phyloP scores from a whole-genome alignment of 1,284 basidiomycete species.

The Trichosporon sp. region DNA sequence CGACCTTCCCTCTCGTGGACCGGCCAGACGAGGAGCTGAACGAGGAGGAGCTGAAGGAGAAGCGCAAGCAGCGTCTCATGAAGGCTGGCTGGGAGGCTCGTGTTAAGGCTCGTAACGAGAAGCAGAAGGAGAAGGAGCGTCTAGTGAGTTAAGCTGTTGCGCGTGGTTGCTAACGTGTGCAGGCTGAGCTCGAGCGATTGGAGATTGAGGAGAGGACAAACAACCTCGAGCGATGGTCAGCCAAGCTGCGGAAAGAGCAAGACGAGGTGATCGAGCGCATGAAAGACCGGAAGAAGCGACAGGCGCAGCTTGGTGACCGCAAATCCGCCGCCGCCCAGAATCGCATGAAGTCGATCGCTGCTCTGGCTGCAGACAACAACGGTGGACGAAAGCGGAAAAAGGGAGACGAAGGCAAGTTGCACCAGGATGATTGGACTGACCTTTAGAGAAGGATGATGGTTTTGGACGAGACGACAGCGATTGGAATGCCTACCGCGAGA shows the following conservation, averaged over 20 bases:
- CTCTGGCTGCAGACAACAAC: constrained; percentile 76
- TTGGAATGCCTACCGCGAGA: constrained; percentile 97
- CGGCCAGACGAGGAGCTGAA: constrained; percentile 90
- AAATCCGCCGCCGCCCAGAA: constrained; percentile 96
- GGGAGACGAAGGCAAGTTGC: constrained; percentile 67
- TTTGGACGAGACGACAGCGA: constrained; percentile 96
- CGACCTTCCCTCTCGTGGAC: constrained; percentile 84
- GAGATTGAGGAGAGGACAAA: constrained; percentile 78
- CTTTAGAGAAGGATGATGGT: constrained; percentile 71
- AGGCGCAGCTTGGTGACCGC: constrained; percentile 81
- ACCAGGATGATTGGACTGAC: constrained; percentile 17
- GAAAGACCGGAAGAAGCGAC: constrained; percentile 78
- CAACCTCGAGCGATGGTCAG: constrained; percentile 73
- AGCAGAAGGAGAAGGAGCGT: constrained; percentile 78
- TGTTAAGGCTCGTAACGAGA: constrained; percentile 80
- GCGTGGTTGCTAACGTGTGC: constrained; percentile 34
- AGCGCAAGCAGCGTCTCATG: constrained; percentile 86
- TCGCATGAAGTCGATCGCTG: constrained; percentile 95
- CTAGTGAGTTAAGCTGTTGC: constrained; percentile 36
- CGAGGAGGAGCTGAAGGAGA: constrained; percentile 92
- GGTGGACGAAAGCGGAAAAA: constrained; percentile 73
- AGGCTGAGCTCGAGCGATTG: constrained; percentile 69
- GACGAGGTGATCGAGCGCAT: constrained; percentile 79
- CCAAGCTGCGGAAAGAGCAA: constrained; percentile 72
- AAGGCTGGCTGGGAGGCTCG: constrained; percentile 96